Base-by-base conservation (phyloP, 2,329 filamentous ascomycete species). In the Teratosphaeriaceae sp. region DNA sequence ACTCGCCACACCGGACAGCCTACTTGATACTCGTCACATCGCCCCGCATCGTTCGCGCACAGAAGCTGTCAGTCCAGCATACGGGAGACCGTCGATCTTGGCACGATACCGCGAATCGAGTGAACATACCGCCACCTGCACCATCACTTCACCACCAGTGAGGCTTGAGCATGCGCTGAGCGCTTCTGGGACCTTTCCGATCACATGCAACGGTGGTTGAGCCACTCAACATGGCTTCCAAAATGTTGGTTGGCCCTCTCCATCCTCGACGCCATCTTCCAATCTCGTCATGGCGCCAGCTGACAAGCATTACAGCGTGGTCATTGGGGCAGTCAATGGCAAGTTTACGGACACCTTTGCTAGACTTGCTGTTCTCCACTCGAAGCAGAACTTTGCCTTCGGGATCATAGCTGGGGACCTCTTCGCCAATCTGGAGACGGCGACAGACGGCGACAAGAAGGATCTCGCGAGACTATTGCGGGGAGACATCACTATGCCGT, bases 381-480 rank as follows among this genome's bases (percentile, higher is more conserved):
- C 80, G 26, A 97, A 96, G 67, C 92, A 96, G 61, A 76, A 75
- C 58, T 97, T 98, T 63, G 75, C 85, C 12, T 84, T 96, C 56
- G 88, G 86, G 13, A 80, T 98, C 43, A 70, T 95, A 23, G 79
- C 80, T 8, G 92, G 92, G 42, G 84, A 96, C 59, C 73, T 97
- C 5, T 97, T 97, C 59, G 70, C 75, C 15, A 66, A 71, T 1
- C 73, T 80, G 35, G 75, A 84, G 40, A 48, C 53, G 7, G 47
- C 60, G 3, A 61, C 60, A 0, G 66, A 71, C 1, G 73, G 80
- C 35, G 75, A 84, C 40, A 46, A 53, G 7, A 46, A 50, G 7
- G 42, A 57, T 13, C 44, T 60, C 6, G 45, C 34, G 3, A 74
- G 77, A 8, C 74, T 98, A 3, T 66, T 97, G 1, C 67, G 77